Evolutionary conservation across 331 rosid genomes (phyloP), one percentile per base, ranked within the genome.

Genomic region (Dryas integrifolia): DNA sequence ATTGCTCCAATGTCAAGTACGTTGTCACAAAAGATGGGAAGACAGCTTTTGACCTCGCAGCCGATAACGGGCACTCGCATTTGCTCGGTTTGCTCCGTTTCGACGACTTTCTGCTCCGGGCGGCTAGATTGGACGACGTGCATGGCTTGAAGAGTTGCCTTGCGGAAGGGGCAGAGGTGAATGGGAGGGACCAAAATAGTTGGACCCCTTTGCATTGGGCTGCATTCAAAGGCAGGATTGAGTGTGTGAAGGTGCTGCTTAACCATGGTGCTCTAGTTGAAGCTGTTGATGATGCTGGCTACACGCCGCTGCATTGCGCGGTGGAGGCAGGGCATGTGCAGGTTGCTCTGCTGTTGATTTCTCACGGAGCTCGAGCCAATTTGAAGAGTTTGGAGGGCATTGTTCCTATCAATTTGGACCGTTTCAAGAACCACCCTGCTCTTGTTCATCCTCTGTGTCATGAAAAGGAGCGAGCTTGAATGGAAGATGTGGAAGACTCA

Each of bases 131-230:
- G 0, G 97, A 82, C 49, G 92, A 94, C 59, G 82, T 81, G 9
- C 80, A 77, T 26, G 86, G 80, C 3, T n/a, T 91, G 51, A 89
- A 77, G 85, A 78, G 78, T 45, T 85, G 84, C 74, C 65, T 94
- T 0, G 86, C 77, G 12, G 85, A 80, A 71, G 95, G 96, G 4
- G 92, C 90, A 0, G 53, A 66, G 2, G 88, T 91, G 77, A 83
- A 86, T 38, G 82, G 79, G 8, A 88, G 74, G 69, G 98, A 94
- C 52, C 95, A 89, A 83, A 86, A 89, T 43, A 96, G 98, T 21
- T 94, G 98, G 97, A 91, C 85, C 3, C 86, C 98, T 9, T 56
- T 94, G 55, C 97, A 94, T 64, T 83, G 97, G 79, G 98, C 97
- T 5, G 87, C 98, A 0, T 91, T 94, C 69, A 94, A 94, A 71